A percentile compares a stretch with the other conserved stretches of the same genome.
Evolutionary conservation across 257 asterid genomes (phyloP).

Genomic region (Anisodus acutangulus): DNA sequence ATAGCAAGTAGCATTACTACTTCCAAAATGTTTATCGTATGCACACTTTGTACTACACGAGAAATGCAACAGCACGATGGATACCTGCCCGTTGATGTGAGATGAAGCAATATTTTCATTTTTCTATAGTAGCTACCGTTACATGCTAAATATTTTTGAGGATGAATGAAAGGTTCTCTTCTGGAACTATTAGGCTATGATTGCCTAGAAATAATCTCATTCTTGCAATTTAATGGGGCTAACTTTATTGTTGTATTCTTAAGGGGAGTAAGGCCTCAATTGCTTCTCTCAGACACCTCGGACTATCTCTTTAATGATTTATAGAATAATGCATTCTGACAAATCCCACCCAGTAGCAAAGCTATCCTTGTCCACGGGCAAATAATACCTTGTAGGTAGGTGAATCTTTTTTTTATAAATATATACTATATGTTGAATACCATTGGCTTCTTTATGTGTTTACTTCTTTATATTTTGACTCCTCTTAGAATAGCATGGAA

Average conservation of each 20-base stretch:
- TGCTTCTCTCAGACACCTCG: conserved; percentile 26
- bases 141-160: not conserved
- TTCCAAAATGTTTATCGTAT: not conserved
- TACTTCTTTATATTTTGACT: too few relatives aligned
- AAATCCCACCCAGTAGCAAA: not conserved
- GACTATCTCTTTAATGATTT: not conserved
- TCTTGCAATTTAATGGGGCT: not conserved
- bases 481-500: not conserved
- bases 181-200: not conserved
- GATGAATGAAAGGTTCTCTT: conserved; percentile 16
- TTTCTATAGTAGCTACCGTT: not conserved
- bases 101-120: conserved; percentile 4
- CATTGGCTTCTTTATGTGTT: too few relatives aligned
- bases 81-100: not conserved
- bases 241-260: not conserved
- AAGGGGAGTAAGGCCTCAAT: not conserved
- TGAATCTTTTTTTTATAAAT: too few relatives aligned
- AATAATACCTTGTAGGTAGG: too few relatives aligned
- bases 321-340: not conserved
- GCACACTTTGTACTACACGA: too few relatives aligned
- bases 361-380: too few relatives aligned
- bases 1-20: not conserved
- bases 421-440: too few relatives aligned
- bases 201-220: not conserved
- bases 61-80: not conserved